Base-by-base conservation (phyloP, 2,329 filamentous ascomycete genomes). In the Dothistroma septosporum region DNA sequence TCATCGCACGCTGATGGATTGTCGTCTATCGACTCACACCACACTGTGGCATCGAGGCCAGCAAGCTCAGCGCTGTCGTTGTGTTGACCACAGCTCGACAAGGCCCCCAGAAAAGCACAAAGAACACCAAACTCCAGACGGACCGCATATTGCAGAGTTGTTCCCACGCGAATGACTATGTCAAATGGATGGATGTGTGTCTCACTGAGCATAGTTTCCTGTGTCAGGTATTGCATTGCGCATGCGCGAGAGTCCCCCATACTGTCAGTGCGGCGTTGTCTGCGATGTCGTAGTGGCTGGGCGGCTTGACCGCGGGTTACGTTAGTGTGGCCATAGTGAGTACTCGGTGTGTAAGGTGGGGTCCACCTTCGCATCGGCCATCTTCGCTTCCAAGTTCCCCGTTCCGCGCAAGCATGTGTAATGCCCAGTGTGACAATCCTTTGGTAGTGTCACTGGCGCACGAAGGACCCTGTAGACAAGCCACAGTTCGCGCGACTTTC, bases 1-100 rank as follows among this genome's bases (percentile, higher is more conserved):
- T 33, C n/a, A 11, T 46, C 10, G 48, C 9, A 35, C 11, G 9
- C 7, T 22, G 35, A 32, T 7, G 24, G 19, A n/a, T n/a, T n/a
- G 14, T 37, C 14, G 16, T 32, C 14, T 41, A 19, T 35, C 7
- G 16, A 61, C 59, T 22, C 46, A 62, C 57, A 32, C 57, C 60
- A 57, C 60, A 62, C 24, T 41, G 12, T 9, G 60, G 60, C 57
- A 62, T 62, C 11, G 53, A 44, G 8, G 53, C 47, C 46, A 62
- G 22, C 16, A 62, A 16, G 32, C 52, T 16, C 24, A 55, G 24
- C 19, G 48, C 57, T 11, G 24, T 28, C 6, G 35, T 33, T 19
- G 37, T 16, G 12, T 62, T 44, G 28, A 46, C 47, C 19, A 53
- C 44, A 37, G 52, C 50, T 53, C n/a, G n/a, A 21, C 12, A n/a